phyloP scores from a whole-genome alignment of 2,329 filamentous ascomycete species.

The Penicillium sclerotiorum region DNA sequence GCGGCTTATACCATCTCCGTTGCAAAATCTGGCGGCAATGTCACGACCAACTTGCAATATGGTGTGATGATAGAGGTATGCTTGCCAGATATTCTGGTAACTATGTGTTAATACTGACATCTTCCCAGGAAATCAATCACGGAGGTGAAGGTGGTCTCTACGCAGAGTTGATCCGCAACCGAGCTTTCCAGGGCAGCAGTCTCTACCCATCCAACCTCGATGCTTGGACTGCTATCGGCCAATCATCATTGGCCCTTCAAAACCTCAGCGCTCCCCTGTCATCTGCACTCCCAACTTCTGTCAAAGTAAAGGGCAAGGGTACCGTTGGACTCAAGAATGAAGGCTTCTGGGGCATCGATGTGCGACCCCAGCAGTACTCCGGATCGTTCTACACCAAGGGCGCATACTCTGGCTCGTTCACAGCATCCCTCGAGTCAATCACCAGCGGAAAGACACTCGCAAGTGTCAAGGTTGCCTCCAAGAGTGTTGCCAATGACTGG shows the following conservation, averaged over 20 bases:
- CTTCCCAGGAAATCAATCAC: constrained; percentile 33
- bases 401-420: constrained; percentile 37
- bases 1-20: constrained; percentile 32
- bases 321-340: constrained; percentile 53
- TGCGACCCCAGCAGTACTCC: constrained; percentile 51
- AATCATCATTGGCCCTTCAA: constrained; percentile 38
- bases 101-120: background rate
- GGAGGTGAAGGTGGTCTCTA: constrained; percentile 39
- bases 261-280: constrained; percentile 47
- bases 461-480: constrained; percentile 33
- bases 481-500: constrained; percentile 40
- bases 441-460: constrained; percentile 42
- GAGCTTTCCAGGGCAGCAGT: constrained; percentile 37
- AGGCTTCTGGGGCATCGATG: constrained; percentile 57
- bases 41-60: constrained; percentile 31
- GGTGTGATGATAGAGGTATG: constrained; percentile 36
- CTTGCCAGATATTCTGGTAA: no score
- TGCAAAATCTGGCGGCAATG: constrained; percentile 33
- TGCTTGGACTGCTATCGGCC: constrained; percentile 34
- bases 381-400: constrained; percentile 54
- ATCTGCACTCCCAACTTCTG: constrained; percentile 46
- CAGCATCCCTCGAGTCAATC: constrained; percentile 42
- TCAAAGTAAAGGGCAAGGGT: constrained; percentile 47
- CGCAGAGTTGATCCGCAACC: constrained; percentile 38
- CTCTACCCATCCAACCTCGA: constrained; percentile 34